Conservation (phyloP, 169 alveolate genomes). For the Plasmodium yoelii region DNA sequence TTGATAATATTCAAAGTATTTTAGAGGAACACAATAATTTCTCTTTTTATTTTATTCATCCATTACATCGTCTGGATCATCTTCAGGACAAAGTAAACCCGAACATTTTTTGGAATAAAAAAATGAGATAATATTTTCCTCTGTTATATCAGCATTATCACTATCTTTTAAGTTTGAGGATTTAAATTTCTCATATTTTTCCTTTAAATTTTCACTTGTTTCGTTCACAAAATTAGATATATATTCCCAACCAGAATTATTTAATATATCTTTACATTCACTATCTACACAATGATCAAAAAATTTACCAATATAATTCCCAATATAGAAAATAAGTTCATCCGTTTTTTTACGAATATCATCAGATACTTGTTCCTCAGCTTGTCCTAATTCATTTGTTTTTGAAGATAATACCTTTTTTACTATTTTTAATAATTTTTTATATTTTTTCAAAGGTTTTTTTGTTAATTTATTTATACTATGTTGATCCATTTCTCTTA, state of each 20-base stretch:
- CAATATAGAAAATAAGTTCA: conserved; percentile 44
- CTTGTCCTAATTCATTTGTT: background rate
- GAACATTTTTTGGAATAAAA: background rate
- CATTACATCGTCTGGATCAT: no score
- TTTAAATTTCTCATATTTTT: conserved; percentile 1
- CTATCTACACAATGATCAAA: conserved; percentile 19
- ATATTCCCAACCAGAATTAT: conserved; percentile 42
- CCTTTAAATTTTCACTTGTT: conserved; percentile 2
- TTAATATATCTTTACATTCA: conserved; percentile 36
- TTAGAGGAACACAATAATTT: no score
- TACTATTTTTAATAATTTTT: conserved; percentile 51
- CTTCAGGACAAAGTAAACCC: no score
- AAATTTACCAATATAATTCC: conserved; percentile 16
- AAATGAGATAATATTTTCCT: background rate
- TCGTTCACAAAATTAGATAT: conserved; percentile 26
- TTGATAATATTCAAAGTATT: no score
- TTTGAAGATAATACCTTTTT: conserved; percentile 14
- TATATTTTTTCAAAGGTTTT: conserved; percentile 47
- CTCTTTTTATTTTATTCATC: no score
- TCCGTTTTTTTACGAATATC: conserved; percentile 20
- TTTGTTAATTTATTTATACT: conserved; percentile 58
- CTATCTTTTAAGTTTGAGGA: background rate
- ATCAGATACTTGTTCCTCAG: background rate
- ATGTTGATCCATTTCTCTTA: conserved; percentile 59
- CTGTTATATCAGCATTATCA: background rate